Percentiles rank a stretch among this genome's conserved stretches.
These are phyloP conservation scores for Wallemia hederae DNA, from an alignment of 1,284 basidiomycete genomes.

Conservation along the genomic window DNA sequence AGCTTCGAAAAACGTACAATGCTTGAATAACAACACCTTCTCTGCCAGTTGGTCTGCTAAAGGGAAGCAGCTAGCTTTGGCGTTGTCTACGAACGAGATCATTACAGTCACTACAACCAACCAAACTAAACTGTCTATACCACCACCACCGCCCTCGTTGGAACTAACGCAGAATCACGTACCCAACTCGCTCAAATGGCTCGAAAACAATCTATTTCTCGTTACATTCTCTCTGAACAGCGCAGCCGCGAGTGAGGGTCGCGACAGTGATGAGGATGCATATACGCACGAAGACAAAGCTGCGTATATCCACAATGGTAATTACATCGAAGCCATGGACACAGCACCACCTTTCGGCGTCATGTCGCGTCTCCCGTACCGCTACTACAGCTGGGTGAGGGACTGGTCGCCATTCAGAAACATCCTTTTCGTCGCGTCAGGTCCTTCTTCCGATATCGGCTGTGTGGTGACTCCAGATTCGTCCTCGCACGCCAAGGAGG, in stretches of 20 bases:
- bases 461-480: background rate
- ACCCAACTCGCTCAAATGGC: background rate
- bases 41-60: background rate
- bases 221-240: background rate
- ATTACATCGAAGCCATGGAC: background rate
- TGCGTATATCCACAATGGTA: background rate
- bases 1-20: background rate
- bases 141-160: background rate
- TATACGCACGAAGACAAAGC: background rate
- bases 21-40: background rate
- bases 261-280: background rate
- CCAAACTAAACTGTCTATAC: background rate
- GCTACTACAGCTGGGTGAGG: background rate
- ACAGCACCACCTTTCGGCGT: background rate
- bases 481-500: background rate
- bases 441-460: background rate
- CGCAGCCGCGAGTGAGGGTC: background rate
- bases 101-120: background rate
- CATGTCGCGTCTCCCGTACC: background rate
- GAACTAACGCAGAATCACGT: background rate
- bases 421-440: background rate
- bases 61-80: background rate
- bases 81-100: background rate
- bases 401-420: background rate
- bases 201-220: background rate